Evolutionary conservation across 805 yeast species (phyloP).

Genomic region (Yarrowia sp.): DNA sequence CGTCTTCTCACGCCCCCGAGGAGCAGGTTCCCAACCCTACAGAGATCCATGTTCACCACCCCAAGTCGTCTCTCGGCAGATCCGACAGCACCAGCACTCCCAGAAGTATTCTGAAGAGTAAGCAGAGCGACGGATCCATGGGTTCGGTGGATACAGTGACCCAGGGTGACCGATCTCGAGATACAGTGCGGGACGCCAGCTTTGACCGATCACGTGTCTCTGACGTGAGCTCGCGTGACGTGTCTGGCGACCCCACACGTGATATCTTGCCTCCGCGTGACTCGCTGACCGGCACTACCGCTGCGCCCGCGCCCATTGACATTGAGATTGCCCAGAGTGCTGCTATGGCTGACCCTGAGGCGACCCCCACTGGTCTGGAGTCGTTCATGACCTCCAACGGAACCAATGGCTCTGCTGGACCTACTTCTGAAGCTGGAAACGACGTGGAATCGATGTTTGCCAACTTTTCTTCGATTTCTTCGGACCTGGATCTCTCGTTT

Average conservation of each 20-base stretch:
- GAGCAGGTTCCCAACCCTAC: slow-evolving; percentile 46
- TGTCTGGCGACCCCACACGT: neutral
- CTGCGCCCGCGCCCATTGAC: neutral
- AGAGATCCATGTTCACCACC: slow-evolving; percentile 45
- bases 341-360: neutral
- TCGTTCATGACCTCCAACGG: slow-evolving; percentile 1
- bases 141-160: slow-evolving; percentile 6
- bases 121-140: slow-evolving; percentile 29
- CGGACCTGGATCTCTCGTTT: slow-evolving; percentile 29
- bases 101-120: slow-evolving; percentile 42
- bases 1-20: neutral
- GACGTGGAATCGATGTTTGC: slow-evolving; percentile 31
- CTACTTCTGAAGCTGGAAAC: neutral
- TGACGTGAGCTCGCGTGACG: slow-evolving; percentile 3
- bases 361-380: slow-evolving; percentile 8
- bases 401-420: neutral
- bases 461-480: slow-evolving; percentile 33
- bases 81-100: slow-evolving; percentile 31
- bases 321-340: slow-evolving; percentile 4
- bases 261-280: neutral
- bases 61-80: slow-evolving; percentile 34
- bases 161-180: neutral
- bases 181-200: neutral
- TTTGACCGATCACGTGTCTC: neutral
- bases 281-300: neutral